Base-by-base conservation (phyloP, 306 rosid species). In the Medicago ruthenica region DNA sequence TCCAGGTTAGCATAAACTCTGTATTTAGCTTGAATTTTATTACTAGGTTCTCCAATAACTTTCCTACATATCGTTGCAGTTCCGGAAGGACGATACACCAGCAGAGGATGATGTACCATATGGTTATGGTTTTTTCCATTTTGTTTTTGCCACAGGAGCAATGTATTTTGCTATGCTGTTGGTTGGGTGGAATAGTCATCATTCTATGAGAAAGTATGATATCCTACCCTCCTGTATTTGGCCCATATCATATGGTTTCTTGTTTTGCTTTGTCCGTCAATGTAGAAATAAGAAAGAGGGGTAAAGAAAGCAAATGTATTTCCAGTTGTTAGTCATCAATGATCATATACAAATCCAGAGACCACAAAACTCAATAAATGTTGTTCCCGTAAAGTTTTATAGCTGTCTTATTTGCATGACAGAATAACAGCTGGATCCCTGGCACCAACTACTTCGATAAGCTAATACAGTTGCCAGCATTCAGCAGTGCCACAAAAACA, bases 101-200 rank as follows among this genome's bases (percentile, higher is more conserved):
- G 86, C 84, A 12, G 98, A 89, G 76, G 98, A 92, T 79, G 96
- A 86, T 75, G 93, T 90, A 48, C 99, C 99, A 5, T 95, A 95
- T 45, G 99, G 99, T 65, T 95, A 95, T 79, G 99, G 99, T 42
- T 95, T 95, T 91, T 95, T 95, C 85, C 99, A 95, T 80, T 90
- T 95, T 76, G 99, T 95, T 75, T 95, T 95, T 48, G 97, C 99
- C 75, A 92, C 99, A 0, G 99, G 99, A 75, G 97, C 99, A 45
- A 95, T 95, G 99, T 90, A 95, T 88, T 95, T 95, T 62, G 99
- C 98, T 1, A 95, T 95, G 99, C 91, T 95, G 39, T 85, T 95
- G 85, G 91, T 95, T 70, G 95, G 99, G 75, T 95, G 98, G 99
- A 95, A 90, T 62, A 81, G 88, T 70, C 89, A 95, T 76, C 97